Evolutionary conservation across 164 flowering plant species (phyloP).

Genomic region (Tetrastigma voinierianum): DNA sequence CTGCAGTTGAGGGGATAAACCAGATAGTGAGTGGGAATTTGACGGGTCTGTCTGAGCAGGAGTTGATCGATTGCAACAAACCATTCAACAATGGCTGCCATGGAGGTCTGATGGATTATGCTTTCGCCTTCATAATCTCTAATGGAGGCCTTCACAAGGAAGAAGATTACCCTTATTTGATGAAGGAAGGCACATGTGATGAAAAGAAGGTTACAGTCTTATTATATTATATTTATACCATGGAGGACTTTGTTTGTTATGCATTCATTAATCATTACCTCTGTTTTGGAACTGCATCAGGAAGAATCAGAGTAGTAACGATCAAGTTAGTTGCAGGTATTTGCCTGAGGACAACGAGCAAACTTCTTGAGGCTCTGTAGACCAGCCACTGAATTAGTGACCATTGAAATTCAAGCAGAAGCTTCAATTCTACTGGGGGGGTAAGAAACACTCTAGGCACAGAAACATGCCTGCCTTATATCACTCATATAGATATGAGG

Average conservation of each 20-base stretch:
- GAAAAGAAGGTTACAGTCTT: slow-evolving; percentile 38
- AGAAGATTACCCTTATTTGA: slow-evolving; percentile 70
- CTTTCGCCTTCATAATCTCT: slow-evolving; percentile 53
- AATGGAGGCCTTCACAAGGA: slow-evolving; percentile 67
- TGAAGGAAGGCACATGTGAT: slow-evolving; percentile 66
- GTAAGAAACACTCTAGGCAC: too few relatives aligned
- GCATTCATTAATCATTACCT: too few relatives aligned
- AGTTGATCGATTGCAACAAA: slow-evolving; percentile 76
- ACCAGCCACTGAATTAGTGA: too few relatives aligned
- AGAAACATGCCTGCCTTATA: too few relatives aligned
- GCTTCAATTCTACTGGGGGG: too few relatives aligned
- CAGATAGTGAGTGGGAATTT: slow-evolving; percentile 77
- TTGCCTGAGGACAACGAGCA: slow-evolving; percentile 55
- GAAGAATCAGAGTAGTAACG: slow-evolving; percentile 36
- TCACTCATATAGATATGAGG: too few relatives aligned
- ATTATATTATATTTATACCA: too few relatives aligned
- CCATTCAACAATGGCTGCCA: slow-evolving; percentile 66
- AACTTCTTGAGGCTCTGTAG: too few relatives aligned
- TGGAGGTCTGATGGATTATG: slow-evolving; percentile 83
- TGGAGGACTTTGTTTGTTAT: too few relatives aligned
- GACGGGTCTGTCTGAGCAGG: slow-evolving; percentile 78
- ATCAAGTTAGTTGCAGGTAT: slow-evolving; percentile 54
- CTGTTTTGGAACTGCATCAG: slow-evolving; percentile 10
- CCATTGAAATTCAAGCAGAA: too few relatives aligned
- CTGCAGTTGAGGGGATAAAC: slow-evolving; percentile 86